These are phyloP conservation scores for Tolypocladium capitatum DNA, from an alignment of 2,329 filamentous ascomycete species.

Conservation along the genomic window DNA sequence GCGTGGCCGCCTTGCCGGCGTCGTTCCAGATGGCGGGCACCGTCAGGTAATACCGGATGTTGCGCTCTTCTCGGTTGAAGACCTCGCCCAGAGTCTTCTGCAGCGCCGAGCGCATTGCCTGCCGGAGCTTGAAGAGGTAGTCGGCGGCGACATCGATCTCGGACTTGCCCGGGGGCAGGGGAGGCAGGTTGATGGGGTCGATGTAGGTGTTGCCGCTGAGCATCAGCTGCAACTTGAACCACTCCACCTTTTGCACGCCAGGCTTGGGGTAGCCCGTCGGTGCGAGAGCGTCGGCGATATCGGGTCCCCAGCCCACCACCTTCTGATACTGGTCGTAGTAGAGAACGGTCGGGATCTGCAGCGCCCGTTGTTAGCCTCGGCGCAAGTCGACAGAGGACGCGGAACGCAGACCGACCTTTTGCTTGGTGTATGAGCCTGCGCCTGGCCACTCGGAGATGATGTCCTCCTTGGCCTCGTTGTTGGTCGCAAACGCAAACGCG, in stretches of 20 bases:
- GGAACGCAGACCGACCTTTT: conserved; percentile 54
- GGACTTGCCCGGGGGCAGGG: conserved; percentile 92
- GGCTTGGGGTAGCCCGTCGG: conserved; percentile 96
- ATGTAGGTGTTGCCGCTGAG: conserved; percentile 98
- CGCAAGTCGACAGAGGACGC: not conserved
- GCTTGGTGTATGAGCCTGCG: conserved; percentile 93
- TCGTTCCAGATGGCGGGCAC: conserved; percentile 99
- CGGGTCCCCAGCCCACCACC: conserved; percentile 97
- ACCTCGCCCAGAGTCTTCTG: conserved; percentile 96
- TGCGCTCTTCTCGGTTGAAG: conserved; percentile 94
- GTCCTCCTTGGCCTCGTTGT: conserved; percentile 94
- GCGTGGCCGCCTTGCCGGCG: conserved; percentile 90
- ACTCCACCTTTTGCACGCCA: conserved; percentile 96
- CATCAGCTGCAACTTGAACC: conserved; percentile 99
- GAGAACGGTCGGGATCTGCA: conserved; percentile 90
- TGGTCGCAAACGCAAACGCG: conserved; percentile 92
- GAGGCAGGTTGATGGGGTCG: conserved; percentile 95
- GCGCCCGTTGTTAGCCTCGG: not conserved
- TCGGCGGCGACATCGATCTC: conserved; percentile 99
- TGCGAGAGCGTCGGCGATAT: conserved; percentile 92
- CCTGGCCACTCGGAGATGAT: conserved; percentile 99
- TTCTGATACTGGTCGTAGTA: conserved; percentile 99
- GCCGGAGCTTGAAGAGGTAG: conserved; percentile 94
- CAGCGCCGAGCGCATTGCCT: conserved; percentile 89
- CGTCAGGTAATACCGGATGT: conserved; percentile 94